Conservation (phyloP, 805 yeast genomes). For the Pichia occidentalis region DNA sequence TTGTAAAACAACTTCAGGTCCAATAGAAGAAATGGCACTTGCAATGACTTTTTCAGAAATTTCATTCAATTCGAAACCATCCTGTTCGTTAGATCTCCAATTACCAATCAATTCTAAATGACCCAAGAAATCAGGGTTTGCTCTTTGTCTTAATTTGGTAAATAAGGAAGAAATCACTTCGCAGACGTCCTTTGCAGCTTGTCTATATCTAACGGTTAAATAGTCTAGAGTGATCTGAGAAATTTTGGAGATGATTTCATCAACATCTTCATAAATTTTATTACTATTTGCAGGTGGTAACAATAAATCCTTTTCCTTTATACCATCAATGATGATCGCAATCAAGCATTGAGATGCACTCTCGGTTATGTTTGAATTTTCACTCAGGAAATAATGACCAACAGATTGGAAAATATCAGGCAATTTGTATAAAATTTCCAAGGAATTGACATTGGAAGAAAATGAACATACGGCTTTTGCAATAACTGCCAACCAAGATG, state of each 20-base stretch:
- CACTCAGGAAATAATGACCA: conserved; percentile 61
- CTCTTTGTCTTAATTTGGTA: conserved; percentile 53
- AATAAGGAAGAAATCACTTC: conserved; percentile 60
- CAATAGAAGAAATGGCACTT: conserved; percentile 71
- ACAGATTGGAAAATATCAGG: conserved; percentile 53
- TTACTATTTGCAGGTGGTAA: conserved; percentile 43
- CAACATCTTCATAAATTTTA: conserved; percentile 49
- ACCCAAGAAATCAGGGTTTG: conserved; percentile 63
- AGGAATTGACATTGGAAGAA: conserved; percentile 40
- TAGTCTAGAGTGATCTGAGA: conserved; percentile 48
- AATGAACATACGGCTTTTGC: conserved; percentile 69
- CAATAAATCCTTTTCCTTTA: conserved; percentile 54
- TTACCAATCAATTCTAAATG: conserved; percentile 71
- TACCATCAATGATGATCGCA: conserved; percentile 63
- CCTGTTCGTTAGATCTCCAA: conserved; percentile 75
- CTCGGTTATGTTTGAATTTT: conserved; percentile 51
- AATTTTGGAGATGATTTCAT: conserved; percentile 44
- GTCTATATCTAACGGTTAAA: conserved; percentile 66
- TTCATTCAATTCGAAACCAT: conserved; percentile 56
- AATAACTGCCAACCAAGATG: conserved; percentile 91
- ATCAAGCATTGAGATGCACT: conserved; percentile 85
- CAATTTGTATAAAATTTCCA: conserved; percentile 46
- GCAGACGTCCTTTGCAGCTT: conserved; percentile 68
- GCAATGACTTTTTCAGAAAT: conserved; percentile 79
- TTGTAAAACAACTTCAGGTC: conserved; percentile 76